These are phyloP conservation scores for Ogataea wickerhamii DNA, from an alignment of 805 yeast genomes.

Conservation along the genomic window DNA sequence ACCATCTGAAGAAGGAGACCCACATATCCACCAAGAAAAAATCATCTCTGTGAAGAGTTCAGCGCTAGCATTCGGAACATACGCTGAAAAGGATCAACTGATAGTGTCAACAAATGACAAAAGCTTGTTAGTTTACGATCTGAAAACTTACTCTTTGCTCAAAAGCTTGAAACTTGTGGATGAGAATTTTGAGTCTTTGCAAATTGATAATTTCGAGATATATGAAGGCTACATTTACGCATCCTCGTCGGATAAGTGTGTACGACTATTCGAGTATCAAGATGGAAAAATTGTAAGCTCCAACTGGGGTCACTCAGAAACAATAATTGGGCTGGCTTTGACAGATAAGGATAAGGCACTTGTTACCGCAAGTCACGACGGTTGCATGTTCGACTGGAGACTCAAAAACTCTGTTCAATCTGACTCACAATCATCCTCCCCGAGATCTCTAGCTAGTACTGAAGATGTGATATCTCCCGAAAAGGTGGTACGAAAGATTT, in stretches of 20 bases:
- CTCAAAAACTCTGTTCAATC: constrained; percentile 5
- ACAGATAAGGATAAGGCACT: constrained; percentile 19
- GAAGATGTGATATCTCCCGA: constrained; percentile 9
- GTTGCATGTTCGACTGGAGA: constrained; percentile 52
- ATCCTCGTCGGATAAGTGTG: constrained; percentile 54
- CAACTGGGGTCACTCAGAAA: constrained; percentile 60
- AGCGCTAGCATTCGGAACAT: constrained; percentile 41
- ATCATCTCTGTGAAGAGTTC: constrained; percentile 49
- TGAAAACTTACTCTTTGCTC: constrained; percentile 32
- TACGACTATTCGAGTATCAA: constrained; percentile 44
- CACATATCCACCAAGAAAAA: constrained; percentile 38
- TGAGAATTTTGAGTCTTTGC: constrained; percentile 40
- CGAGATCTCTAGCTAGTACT: constrained; percentile 8
- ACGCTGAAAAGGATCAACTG: constrained; percentile 34
- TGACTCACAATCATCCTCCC: constrained; percentile 10
- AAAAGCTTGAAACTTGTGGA: constrained; percentile 40
- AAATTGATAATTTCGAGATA: constrained; percentile 42
- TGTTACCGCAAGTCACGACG: constrained; percentile 48
- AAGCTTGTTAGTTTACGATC: constrained; percentile 37
- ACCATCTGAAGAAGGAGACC: constrained; percentile 12
- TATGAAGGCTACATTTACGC: constrained; percentile 33
- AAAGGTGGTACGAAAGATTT: constrained; percentile 24
- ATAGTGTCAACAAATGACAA: constrained; percentile 53
- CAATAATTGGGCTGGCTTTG: constrained; percentile 41
- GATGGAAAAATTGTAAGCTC: constrained; percentile 46